Percentiles rank a stretch among this genome's conserved stretches.
phyloP scores from a whole-genome alignment of 352 stramenopile species.

The Pythium inflatum region DNA sequence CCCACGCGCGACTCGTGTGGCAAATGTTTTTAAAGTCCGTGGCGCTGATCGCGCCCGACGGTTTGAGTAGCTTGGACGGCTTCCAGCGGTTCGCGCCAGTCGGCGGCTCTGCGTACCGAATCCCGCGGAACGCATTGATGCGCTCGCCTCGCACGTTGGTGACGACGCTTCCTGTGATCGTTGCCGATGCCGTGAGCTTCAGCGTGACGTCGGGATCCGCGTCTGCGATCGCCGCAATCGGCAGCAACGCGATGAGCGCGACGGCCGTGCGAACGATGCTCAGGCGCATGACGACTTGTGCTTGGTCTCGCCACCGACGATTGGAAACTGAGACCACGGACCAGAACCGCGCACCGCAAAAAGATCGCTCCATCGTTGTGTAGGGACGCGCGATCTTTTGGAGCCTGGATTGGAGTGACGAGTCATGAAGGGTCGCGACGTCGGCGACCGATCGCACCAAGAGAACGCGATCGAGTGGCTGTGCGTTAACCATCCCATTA shows the following conservation, averaged over 20 bases:
- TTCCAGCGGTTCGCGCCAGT: conserved; percentile 19
- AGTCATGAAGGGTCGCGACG: too few relatives aligned
- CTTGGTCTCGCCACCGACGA: not conserved
- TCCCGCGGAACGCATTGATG: conserved; percentile 22
- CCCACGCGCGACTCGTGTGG: not conserved
- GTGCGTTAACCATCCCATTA: too few relatives aligned
- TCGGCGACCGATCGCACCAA: too few relatives aligned
- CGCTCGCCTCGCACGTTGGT: conserved; percentile 4
- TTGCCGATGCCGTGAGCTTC: not conserved
- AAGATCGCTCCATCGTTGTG: not conserved
- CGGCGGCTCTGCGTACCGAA: conserved; percentile 22
- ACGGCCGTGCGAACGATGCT: not conserved
- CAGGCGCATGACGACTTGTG: not conserved
- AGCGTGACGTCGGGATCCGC: conserved; percentile 6
- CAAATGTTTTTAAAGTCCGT: conserved; percentile 20
- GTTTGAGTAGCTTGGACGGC: not conserved
- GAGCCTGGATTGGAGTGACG: not conserved
- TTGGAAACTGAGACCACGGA: not conserved
- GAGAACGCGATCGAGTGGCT: too few relatives aligned
- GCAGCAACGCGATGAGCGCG: not conserved
- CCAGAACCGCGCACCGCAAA: not conserved
- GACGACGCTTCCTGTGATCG: conserved; percentile 6
- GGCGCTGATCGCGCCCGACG: conserved; percentile 4
- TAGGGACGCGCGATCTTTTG: not conserved
- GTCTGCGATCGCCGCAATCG: not conserved